These are phyloP conservation scores for Cladosporium sp. DNA, from an alignment of 2,329 filamentous ascomycete species.

Conservation along the genomic window DNA sequence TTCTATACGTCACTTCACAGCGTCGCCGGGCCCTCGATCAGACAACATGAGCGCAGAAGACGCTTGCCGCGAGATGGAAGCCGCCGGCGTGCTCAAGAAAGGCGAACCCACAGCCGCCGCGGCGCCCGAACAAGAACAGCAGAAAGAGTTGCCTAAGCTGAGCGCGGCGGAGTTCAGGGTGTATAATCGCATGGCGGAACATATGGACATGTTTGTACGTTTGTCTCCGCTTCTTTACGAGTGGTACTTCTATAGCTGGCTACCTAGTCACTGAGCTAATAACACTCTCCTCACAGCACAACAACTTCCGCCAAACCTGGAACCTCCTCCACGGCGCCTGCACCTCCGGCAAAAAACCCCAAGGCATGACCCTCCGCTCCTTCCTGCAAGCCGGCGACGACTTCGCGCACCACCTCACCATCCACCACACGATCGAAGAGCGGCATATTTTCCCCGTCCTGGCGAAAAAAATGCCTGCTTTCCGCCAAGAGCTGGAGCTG, in stretches of 20 bases:
- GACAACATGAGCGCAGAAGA: constrained; percentile 23
- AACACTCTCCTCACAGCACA: constrained; percentile 56
- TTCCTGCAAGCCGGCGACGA: constrained; percentile 69
- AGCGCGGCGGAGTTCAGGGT: constrained; percentile 64
- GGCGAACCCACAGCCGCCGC: constrained; percentile 24
- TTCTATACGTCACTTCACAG: background rate
- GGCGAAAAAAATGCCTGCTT: constrained; percentile 76
- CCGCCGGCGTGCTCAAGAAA: constrained; percentile 27
- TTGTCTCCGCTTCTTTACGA: too few species aligned
- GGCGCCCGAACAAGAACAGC: constrained; percentile 17
- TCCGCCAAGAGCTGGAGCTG: constrained; percentile 64
- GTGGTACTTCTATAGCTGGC: background rate
- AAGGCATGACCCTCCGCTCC: constrained; percentile 64
- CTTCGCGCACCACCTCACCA: constrained; percentile 68
- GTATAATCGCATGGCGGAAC: constrained; percentile 72
- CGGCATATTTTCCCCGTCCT: constrained; percentile 76
- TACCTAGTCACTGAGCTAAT: too few species aligned
- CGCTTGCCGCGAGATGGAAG: constrained; percentile 30
- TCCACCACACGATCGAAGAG: constrained; percentile 85
- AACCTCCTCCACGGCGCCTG: constrained; percentile 68
- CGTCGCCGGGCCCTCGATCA: background rate
- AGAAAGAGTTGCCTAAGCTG: constrained; percentile 59
- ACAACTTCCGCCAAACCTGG: constrained; percentile 75
- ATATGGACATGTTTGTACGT: constrained; percentile 72
- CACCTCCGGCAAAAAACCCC: constrained; percentile 58